Evolutionary conservation across 139 green algal genomes (phyloP), one percentile per base, ranked within the genome.

Genomic region (Gonium pectorale): DNA sequence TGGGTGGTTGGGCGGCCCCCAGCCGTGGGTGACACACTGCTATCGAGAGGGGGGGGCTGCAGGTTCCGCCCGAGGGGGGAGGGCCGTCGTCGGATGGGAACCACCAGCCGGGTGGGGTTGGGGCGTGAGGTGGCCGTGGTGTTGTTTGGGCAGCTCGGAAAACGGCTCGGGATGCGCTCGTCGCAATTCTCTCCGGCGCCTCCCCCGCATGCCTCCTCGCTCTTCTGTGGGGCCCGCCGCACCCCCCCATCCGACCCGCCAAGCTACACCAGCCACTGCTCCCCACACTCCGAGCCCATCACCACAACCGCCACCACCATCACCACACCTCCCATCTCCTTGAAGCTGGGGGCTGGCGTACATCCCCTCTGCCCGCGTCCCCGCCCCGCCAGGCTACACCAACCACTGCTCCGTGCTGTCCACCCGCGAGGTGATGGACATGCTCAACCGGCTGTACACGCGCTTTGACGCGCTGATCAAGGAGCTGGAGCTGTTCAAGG

Each of bases 401-500:
- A 66, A 64, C 49, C 31, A 51, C 46, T 79, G 71, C 49, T 51
- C 31, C 49, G 17, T 21, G 33, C 71, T 79, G 33, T 7, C 22
- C 15, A 64, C 71, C 2, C 46, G 66, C 71, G 71, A 79, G 71
- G 71, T 79, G 15, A 79, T 79, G 71, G 71, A 79, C 71, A 54
- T 79, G 49, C 46, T 79, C 19, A 43, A 79, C 46, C 46, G 71
- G 2, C 71, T 79, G 4, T 79, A 79, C 71, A 35, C 49, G 49
- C 49, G 46, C 33, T 79, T 79, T 33, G 71, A 79, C 33, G 71
- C 31, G 19, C n/a, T 79, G 13, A 64, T 79, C 33, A 64, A 66
- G 71, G 71, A 79, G 31, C 71, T 79, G 22, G 21, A 79, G n/a
- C 71, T 79, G 4, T 79, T 79, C 71, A 79, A 79, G 49, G 71